phyloP scores from a whole-genome alignment of 2,329 filamentous ascomycete genomes.

The Didymella lethalis region DNA sequence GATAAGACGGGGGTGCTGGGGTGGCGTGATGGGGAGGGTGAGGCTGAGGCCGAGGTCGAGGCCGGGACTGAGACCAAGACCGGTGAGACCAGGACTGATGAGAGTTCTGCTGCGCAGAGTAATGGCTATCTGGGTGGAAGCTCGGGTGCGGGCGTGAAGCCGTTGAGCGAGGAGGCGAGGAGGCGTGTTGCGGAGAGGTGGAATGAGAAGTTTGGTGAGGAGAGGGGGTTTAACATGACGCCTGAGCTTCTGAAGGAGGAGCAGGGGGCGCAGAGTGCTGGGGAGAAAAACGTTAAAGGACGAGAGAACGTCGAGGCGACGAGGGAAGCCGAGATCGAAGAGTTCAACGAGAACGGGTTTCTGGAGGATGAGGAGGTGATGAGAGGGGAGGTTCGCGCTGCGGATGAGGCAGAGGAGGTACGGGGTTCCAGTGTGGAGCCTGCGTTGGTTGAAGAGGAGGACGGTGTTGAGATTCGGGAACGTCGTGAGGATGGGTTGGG shows the following conservation, averaged over 20 bases:
- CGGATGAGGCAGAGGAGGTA: background rate
- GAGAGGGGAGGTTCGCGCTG: background rate
- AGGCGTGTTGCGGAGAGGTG: conserved; percentile 38
- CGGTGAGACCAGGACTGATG: too few relatives aligned
- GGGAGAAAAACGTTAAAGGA: too few relatives aligned
- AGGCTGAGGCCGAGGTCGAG: too few relatives aligned
- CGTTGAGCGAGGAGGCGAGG: conserved; percentile 27
- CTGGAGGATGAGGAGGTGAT: background rate
- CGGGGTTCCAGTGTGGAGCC: too few relatives aligned
- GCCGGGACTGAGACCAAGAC: background rate
- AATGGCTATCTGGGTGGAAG: background rate
- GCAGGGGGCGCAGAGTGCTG: too few relatives aligned
- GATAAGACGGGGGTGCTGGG: conserved; percentile 16
- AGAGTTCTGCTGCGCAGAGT: too few relatives aligned
- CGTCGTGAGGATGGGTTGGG: too few relatives aligned
- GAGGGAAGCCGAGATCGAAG: background rate
- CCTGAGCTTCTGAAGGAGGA: background rate
- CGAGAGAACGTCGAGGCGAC: too few relatives aligned
- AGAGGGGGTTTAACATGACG: conserved; percentile 16
- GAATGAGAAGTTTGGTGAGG: conserved; percentile 24
- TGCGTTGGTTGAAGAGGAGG: too few relatives aligned
- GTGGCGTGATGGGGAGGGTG: background rate
- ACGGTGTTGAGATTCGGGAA: too few relatives aligned
- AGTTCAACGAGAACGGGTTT: background rate
- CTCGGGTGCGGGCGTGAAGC: too few relatives aligned